Evolutionary conservation across 2,329 filamentous ascomycete genomes (phyloP), one percentile per base, ranked within the genome.

Genomic region (Periconia macrospinosa): DNA sequence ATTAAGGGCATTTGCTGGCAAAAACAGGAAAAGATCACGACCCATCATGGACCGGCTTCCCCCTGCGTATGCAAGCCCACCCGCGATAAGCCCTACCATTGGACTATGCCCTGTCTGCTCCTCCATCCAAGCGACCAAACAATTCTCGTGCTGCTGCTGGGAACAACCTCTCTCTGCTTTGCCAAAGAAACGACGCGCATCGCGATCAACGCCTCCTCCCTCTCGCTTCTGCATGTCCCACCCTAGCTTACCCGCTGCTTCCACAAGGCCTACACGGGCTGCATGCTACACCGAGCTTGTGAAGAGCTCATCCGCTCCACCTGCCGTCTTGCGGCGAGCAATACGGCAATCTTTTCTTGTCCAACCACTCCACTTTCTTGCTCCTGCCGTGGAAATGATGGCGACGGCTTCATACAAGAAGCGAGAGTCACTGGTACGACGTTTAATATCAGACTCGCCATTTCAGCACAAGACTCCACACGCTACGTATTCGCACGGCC

Each of bases 321-420:
- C 69, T 71, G 68, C 69, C 69, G 50, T 50, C 54, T 71, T 69
- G 48, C 61, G 63, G 57, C 51, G 53, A 55, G 54, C 8, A 52
- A 58, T 63, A 63, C 62, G 55, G 52, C 60, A 49, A 56, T 49
- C 59, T 55, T 59, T 57, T 59, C 56, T n/a, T 55, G 55, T 62
- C 59, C 54, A 60, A 57, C 57, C 54, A 53, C 54, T 55, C 62
- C 58, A 53, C 55, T 66, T 50, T 61, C 54, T 49, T 56, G 58
- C 56, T 59, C 60, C 62, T 57, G 59, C 63, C 54, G 64, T 70
- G 66, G 66, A 70, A 67, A 70, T 69, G 63, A 69, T 61, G 62
- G 65, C 66, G 59, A 65, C 65, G 61, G 58, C 2, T 27, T 27
- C 42, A 45, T 57, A 47, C 30, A 37, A 13, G 5, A 6, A 14